Conservation (phyloP, 176 grass and related monocot species). For the Rhynchospora pubera region DNA sequence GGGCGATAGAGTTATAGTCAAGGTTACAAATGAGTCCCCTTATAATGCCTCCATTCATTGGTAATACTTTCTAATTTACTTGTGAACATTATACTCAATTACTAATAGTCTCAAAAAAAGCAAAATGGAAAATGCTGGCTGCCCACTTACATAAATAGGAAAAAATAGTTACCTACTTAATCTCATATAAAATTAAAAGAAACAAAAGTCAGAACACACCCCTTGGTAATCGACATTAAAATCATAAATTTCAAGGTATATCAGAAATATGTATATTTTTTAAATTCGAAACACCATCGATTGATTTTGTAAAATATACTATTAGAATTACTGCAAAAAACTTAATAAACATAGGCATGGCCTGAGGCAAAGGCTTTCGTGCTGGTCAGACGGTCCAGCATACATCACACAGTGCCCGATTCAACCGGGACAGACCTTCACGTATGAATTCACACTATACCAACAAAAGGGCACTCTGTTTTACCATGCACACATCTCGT, state of each 20-base stretch:
- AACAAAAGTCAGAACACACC: no score
- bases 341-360: slow-evolving; percentile 30
- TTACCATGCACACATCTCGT: slow-evolving; percentile 42
- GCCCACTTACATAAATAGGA: no score
- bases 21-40: slow-evolving; percentile 45
- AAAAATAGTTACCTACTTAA: no score
- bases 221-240: no score
- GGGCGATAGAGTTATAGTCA: slow-evolving; percentile 48
- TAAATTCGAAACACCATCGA: no score
- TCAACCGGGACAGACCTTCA: slow-evolving; percentile 30
- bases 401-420: slow-evolving; percentile 55
- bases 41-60: slow-evolving; percentile 59
- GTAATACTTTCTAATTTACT: slow-evolving; percentile 16
- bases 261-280: no score
- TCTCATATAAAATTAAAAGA: no score
- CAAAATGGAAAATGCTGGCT: no score
- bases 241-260: no score
- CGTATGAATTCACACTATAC: slow-evolving; percentile 40
- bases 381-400: slow-evolving; percentile 47
- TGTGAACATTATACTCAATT: not conserved
- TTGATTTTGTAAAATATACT: no score
- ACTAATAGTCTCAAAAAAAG: not conserved
- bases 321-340: no score
- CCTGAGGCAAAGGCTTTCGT: slow-evolving; percentile 34
- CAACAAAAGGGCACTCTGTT: slow-evolving; percentile 40